A percentile compares a stretch with the other conserved stretches of the same genome.
phyloP scores from a whole-genome alignment of 2,329 filamentous ascomycete genomes.

The Fusarium sp. region DNA sequence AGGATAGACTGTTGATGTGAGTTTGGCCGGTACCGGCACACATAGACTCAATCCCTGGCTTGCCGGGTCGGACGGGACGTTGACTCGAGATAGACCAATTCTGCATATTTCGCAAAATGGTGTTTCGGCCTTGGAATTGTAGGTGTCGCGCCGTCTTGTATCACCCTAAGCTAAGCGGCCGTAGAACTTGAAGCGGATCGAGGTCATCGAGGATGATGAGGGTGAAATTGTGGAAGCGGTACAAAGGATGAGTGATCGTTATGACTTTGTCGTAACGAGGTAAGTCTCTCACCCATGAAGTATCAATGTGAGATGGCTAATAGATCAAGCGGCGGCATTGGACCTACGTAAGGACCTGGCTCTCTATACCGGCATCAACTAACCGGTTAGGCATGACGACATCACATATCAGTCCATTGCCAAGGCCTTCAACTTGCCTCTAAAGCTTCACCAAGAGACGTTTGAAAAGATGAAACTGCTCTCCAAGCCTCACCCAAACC shows the following conservation, averaged over 20 bases:
- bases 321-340: constrained; percentile 84
- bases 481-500: constrained; percentile 79
- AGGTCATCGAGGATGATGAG: constrained; percentile 95
- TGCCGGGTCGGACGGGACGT: constrained; percentile 9
- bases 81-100: constrained; percentile 69
- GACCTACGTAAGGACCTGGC: constrained; percentile 79
- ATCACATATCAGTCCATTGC: constrained; percentile 97
- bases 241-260: constrained; percentile 86
- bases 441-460: constrained; percentile 84
- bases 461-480: constrained; percentile 88
- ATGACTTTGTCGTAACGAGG: constrained; percentile 95
- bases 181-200: constrained; percentile 84
- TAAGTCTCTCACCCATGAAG: constrained; percentile 41
- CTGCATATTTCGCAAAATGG: constrained; percentile 75
- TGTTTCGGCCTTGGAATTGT: constrained; percentile 76
- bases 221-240: constrained; percentile 91
- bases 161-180: constrained; percentile 3
- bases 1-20: constrained; percentile 58
- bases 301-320: constrained; percentile 17
- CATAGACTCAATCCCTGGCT: neutral
- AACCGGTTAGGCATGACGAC: constrained; percentile 84
- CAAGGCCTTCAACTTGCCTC: constrained; percentile 84
- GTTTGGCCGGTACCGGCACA: constrained; percentile 34
- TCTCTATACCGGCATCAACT: constrained; percentile 22
- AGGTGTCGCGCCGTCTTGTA: constrained; percentile 40